Conservation (phyloP, 163 green algal species). For the Picocystis sp. region DNA sequence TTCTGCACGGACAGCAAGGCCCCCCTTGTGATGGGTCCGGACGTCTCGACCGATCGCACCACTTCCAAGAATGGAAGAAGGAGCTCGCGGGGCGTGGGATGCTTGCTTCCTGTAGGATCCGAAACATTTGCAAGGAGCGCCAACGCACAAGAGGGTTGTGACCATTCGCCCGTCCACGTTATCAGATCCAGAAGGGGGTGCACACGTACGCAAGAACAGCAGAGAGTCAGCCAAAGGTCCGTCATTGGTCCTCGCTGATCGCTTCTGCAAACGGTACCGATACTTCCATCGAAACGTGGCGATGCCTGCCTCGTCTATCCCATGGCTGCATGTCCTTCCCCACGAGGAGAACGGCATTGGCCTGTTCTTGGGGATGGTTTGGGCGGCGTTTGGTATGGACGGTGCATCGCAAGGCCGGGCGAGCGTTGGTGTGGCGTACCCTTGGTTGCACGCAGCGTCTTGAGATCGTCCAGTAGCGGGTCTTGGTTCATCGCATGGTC, state of each 20-base stretch:
- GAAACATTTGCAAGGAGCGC: constrained; percentile 5
- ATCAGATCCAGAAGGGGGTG: not conserved
- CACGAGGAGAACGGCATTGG: constrained; percentile 22
- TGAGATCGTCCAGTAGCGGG: constrained; percentile 45
- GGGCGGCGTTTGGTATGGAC: not conserved
- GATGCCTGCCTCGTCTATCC: constrained; percentile 7
- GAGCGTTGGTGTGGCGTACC: no score
- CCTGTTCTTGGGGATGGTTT: constrained; percentile 36
- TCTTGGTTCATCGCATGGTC: constrained; percentile 43
- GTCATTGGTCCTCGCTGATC: not conserved
- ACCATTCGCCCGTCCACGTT: not conserved
- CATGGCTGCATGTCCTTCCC: constrained; percentile 29
- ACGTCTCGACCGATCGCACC: constrained; percentile 69
- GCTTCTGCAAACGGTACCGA: constrained; percentile 3
- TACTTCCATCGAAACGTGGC: no score
- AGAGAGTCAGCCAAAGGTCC: no score
- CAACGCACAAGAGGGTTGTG: not conserved
- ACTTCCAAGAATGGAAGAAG: constrained; percentile 78
- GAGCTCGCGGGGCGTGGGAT: constrained; percentile 42
- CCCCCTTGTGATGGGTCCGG: constrained; percentile 57
- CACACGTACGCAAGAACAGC: constrained; percentile 21
- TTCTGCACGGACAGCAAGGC: constrained; percentile 60
- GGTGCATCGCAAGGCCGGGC: no score
- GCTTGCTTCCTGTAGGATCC: constrained; percentile 25
- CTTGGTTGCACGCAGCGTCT: constrained; percentile 21